phyloP scores from a whole-genome alignment of 2,329 filamentous ascomycete genomes.

The Cryoendolithus antarcticus region DNA sequence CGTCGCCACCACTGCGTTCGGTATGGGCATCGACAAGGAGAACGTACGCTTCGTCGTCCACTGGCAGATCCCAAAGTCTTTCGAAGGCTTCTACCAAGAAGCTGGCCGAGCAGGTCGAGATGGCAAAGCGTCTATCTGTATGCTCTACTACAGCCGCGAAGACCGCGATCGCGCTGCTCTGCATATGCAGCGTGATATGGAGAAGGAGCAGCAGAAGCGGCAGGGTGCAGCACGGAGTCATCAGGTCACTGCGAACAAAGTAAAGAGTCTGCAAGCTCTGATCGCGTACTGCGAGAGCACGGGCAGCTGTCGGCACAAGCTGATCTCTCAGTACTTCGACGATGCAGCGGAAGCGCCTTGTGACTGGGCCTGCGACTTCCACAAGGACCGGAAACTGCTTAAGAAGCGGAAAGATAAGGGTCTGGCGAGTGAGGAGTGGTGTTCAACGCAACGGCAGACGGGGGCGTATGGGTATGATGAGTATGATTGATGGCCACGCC shows the following conservation, averaged over 20 bases:
- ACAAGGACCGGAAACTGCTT: constrained; percentile 31
- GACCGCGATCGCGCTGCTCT: constrained; percentile 63
- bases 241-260: constrained; percentile 28
- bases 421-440: constrained; percentile 38
- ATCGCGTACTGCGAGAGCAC: constrained; percentile 73
- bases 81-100: constrained; percentile 95
- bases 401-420: constrained; percentile 31
- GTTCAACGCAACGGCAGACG: constrained; percentile 33
- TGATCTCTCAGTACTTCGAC: constrained; percentile 68
- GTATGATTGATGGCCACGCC: constrained; percentile 14
- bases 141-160: constrained; percentile 82
- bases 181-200: constrained; percentile 35
- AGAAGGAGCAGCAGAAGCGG: constrained; percentile 21
- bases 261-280: constrained; percentile 41
- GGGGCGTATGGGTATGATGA: constrained; percentile 28
- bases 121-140: constrained; percentile 73
- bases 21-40: constrained; percentile 95
- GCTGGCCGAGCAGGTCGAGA: constrained; percentile 84
- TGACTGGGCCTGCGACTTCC: constrained; percentile 38
- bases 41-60: constrained; percentile 91
- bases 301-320: constrained; percentile 57
- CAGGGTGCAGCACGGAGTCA: constrained; percentile 35
- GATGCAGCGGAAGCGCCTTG: constrained; percentile 34
- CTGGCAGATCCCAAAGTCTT: constrained; percentile 86
- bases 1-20: constrained; percentile 89